phyloP scores from a whole-genome alignment of 208 protist species.

The Porcisia hertigi region DNA sequence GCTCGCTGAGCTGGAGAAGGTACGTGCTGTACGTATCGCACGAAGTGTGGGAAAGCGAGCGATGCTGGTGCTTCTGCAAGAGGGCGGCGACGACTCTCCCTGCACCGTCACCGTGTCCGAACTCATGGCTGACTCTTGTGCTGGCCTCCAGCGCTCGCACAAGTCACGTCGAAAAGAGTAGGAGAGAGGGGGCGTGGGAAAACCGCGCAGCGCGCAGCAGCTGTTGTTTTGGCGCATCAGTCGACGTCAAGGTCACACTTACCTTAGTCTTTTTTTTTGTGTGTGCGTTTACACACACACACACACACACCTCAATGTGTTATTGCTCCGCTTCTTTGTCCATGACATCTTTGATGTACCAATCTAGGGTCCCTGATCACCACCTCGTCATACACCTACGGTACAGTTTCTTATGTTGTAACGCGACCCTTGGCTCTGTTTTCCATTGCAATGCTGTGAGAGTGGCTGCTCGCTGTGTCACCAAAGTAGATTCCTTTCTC shows the following conservation, averaged over 20 bases:
- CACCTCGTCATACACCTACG: not conserved
- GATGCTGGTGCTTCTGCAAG: conserved; percentile 14
- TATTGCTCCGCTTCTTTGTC: not conserved
- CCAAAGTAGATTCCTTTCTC: not conserved
- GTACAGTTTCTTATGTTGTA: not conserved
- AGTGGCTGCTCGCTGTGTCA: not conserved
- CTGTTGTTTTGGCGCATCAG: not conserved
- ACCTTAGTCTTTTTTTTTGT: not conserved
- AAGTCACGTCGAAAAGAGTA: conserved; percentile 10
- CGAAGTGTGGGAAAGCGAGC: conserved; percentile 63
- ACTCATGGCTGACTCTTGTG: not conserved
- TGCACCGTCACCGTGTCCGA: not conserved
- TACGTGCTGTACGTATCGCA: conserved; percentile 49
- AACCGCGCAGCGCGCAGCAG: too few species aligned
- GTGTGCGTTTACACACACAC: not conserved
- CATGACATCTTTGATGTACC: not conserved
- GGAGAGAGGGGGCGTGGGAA: not conserved
- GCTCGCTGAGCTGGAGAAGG: conserved; percentile 37
- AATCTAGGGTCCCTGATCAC: not conserved
- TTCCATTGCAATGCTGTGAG: not conserved
- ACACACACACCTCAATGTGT: not conserved
- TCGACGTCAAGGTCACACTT: not conserved
- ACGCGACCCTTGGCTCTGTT: not conserved
- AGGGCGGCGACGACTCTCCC: not conserved
- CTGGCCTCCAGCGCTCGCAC: not conserved